phyloP scores from a whole-genome alignment of 176 grass and related monocot species.

The Ananas comosus region DNA sequence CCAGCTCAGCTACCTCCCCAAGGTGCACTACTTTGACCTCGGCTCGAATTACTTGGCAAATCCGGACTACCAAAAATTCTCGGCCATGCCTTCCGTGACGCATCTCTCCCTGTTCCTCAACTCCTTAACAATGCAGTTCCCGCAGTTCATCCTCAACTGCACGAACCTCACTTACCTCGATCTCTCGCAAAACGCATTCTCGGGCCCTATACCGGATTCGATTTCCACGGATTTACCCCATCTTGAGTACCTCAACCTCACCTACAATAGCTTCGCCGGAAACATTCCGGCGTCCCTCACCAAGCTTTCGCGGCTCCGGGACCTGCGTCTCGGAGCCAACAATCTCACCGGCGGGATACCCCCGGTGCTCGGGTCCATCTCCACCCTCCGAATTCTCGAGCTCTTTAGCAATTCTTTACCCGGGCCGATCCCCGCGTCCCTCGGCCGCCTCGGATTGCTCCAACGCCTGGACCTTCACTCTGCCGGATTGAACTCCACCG shows the following conservation, averaged over 20 bases:
- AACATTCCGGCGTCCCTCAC: conserved; percentile 30
- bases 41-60: conserved; percentile 22
- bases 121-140: conserved; percentile 19
- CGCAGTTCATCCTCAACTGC: conserved; percentile 37
- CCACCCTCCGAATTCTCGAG: conserved; percentile 36
- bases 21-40: conserved; percentile 25
- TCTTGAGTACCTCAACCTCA: conserved; percentile 42
- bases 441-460: conserved; percentile 40
- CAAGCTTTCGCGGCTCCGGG: conserved; percentile 30
- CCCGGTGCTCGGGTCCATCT: conserved; percentile 27
- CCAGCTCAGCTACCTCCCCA: conserved; percentile 34
- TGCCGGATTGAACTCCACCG: conserved; percentile 34
- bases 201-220: conserved; percentile 27
- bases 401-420: conserved; percentile 40
- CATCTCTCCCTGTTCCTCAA: conserved; percentile 26
- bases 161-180: conserved; percentile 34
- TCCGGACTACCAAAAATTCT: conserved; percentile 31
- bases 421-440: conserved; percentile 39
- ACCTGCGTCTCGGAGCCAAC: conserved; percentile 36
- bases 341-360: conserved; percentile 42
- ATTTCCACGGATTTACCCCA: conserved; percentile 25
- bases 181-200: conserved; percentile 40
- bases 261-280: conserved; percentile 32
- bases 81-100: conserved; percentile 14
- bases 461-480: conserved; percentile 37